A percentile compares a stretch with the other conserved stretches of the same genome.
Conservation (phyloP, 306 rosid species). For the Castanospermum australe region DNA sequence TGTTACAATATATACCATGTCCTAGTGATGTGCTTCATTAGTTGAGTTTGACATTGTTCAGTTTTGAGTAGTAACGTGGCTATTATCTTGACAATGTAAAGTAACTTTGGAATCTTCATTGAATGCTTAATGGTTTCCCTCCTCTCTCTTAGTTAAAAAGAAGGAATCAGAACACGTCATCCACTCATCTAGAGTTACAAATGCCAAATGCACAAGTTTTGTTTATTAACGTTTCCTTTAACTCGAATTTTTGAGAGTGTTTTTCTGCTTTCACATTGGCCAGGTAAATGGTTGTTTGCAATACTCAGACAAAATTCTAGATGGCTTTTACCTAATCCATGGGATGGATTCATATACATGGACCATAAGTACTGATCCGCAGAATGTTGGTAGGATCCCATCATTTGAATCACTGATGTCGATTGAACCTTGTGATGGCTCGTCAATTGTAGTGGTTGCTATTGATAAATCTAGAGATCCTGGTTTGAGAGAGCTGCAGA, state of each 20-base stretch:
- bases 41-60: not conserved
- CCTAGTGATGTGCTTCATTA: not conserved
- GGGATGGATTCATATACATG: conserved; percentile 63
- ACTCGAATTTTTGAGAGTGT: not conserved
- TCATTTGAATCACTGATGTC: conserved; percentile 49
- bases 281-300: conserved; percentile 63
- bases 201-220: not conserved
- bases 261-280: conserved; percentile 11
- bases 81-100: not conserved
- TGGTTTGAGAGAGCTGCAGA: conserved; percentile 46
- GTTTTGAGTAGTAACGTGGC: not conserved
- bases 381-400: conserved; percentile 44
- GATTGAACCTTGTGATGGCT: conserved; percentile 40
- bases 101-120: not conserved
- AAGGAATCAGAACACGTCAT: not conserved
- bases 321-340: conserved; percentile 57
- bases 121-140: not conserved
- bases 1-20: not conserved
- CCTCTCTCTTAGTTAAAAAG: not conserved
- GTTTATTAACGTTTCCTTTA: not conserved
- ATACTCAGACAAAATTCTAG: conserved; percentile 45
- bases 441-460: conserved; percentile 40
- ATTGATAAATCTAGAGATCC: conserved; percentile 53
- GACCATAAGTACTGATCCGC: conserved; percentile 49
- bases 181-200: not conserved